Percentiles rank a stretch among this genome's conserved stretches.
These are phyloP conservation scores for Casuarina glauca DNA, from an alignment of 306 rosid genomes.

Conservation along the genomic window DNA sequence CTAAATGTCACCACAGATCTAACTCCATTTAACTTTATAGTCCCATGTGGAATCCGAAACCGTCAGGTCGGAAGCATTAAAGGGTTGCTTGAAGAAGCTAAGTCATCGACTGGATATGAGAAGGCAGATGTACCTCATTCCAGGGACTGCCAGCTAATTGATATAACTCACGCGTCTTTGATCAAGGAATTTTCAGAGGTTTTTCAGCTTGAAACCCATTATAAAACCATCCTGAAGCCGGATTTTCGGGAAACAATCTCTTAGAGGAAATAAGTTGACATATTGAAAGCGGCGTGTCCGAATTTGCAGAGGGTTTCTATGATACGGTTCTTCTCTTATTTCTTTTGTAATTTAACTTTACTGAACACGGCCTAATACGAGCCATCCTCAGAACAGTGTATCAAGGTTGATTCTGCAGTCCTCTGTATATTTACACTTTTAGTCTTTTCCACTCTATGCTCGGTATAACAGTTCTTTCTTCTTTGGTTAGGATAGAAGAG, in stretches of 20 bases:
- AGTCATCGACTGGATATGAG: conserved; percentile 16
- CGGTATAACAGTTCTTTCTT: no score
- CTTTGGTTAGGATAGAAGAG: no score
- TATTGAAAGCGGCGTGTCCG: neutral
- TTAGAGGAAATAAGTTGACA: neutral
- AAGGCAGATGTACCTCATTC: conserved; percentile 10
- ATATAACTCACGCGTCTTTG: conserved; percentile 48
- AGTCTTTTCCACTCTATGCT: no score
- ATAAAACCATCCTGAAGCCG: conserved; percentile 30
- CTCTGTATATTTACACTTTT: no score
- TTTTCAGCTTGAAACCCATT: conserved; percentile 50
- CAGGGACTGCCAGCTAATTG: conserved; percentile 44
- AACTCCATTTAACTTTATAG: conserved; percentile 58
- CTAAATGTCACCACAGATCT: conserved; percentile 68
- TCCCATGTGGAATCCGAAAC: conserved; percentile 71
- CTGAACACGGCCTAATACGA: neutral
- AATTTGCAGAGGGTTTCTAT: neutral
- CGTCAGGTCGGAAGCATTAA: conserved; percentile 67
- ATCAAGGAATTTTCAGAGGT: conserved; percentile 61
- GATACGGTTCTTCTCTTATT: no score
- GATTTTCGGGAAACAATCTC: conserved; percentile 24
- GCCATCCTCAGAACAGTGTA: no score
- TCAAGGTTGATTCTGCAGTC: no score
- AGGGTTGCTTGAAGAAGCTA: conserved; percentile 42
- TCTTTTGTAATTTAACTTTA: no score